These are phyloP conservation scores for Colletotrichum sp. DNA, from an alignment of 2,329 filamentous ascomycete species.

Conservation along the genomic window DNA sequence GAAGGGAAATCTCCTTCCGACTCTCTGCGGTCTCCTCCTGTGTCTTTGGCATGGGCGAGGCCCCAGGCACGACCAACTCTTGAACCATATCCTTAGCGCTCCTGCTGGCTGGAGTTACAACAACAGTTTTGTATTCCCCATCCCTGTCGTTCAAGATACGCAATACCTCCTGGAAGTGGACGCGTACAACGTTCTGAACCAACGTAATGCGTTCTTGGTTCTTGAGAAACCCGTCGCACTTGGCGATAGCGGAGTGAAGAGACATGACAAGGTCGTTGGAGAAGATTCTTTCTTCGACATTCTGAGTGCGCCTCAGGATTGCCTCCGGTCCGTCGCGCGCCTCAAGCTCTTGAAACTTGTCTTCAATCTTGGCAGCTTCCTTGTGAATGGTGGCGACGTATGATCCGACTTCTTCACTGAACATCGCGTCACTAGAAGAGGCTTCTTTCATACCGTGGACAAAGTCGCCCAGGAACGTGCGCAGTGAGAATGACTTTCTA, in stretches of 20 bases:
- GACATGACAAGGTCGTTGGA: not conserved
- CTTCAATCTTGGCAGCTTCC: slow-evolving; percentile 25
- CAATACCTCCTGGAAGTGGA: slow-evolving; percentile 54
- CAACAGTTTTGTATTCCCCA: not conserved
- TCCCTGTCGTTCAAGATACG: slow-evolving; percentile 45
- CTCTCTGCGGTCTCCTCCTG: not conserved
- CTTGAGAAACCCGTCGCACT: slow-evolving; percentile 23
- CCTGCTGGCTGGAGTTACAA: not conserved
- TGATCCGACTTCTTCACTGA: not conserved
- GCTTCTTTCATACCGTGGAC: slow-evolving; percentile 27
- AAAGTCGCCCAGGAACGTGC: slow-evolving; percentile 47
- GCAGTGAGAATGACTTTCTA: slow-evolving; percentile 49
- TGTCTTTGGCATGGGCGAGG: not conserved
- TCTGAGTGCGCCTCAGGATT: not conserved
- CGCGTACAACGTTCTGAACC: slow-evolving; percentile 51
- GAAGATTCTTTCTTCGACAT: slow-evolving; percentile 10
- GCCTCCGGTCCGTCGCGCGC: not conserved
- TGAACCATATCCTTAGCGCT: not conserved
- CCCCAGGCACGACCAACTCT: not conserved
- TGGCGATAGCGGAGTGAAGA: not conserved
- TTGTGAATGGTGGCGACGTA: slow-evolving; percentile 23
- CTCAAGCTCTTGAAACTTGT: slow-evolving; percentile 29
- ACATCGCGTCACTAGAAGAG: not conserved
- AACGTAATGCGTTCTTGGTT: slow-evolving; percentile 31
- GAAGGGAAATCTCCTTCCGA: not conserved